These are phyloP conservation scores for Mortierella sp. DNA, from an alignment of 371 early-diverging fungal species.

Conservation along the genomic window DNA sequence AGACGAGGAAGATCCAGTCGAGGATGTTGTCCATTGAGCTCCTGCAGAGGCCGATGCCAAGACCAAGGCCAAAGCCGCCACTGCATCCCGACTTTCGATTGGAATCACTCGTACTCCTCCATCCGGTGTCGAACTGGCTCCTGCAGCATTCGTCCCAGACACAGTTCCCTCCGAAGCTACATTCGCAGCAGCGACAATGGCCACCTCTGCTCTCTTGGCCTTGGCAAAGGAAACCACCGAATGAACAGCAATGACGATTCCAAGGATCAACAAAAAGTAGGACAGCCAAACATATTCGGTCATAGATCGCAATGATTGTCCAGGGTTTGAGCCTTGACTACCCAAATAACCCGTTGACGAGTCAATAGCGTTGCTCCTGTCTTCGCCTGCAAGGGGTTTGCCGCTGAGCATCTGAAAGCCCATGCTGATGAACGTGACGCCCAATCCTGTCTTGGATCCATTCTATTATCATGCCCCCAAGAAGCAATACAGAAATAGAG, in stretches of 20 bases:
- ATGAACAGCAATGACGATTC: conserved; percentile 66
- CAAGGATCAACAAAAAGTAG: conserved; percentile 63
- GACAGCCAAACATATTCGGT: conserved; percentile 38
- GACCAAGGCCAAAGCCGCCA: no score
- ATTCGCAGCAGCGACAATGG: conserved; percentile 39
- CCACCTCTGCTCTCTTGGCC: conserved; percentile 63
- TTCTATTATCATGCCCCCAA: conserved; percentile 25
- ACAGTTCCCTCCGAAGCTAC: no score
- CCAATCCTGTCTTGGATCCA: conserved; percentile 71
- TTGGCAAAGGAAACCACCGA: conserved; percentile 60
- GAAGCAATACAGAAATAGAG: no score
- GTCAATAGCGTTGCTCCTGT: conserved; percentile 31
- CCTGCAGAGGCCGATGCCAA: no score
- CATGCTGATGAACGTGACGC: conserved; percentile 66
- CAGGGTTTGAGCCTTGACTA: conserved; percentile 4
- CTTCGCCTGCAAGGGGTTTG: conserved; percentile 12
- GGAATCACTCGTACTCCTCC: no score
- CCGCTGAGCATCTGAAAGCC: conserved; percentile 45
- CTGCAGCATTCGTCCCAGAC: no score
- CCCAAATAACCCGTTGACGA: conserved; percentile 47
- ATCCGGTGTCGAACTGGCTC: no score
- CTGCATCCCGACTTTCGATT: no score
- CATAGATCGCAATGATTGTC: conserved; percentile 2
- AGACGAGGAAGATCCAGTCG: no score
- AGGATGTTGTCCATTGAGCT: no score